Percentiles rank a stretch among this genome's conserved stretches.
Conservation (phyloP, 345 rosid species). For the Syzygium jambos region DNA sequence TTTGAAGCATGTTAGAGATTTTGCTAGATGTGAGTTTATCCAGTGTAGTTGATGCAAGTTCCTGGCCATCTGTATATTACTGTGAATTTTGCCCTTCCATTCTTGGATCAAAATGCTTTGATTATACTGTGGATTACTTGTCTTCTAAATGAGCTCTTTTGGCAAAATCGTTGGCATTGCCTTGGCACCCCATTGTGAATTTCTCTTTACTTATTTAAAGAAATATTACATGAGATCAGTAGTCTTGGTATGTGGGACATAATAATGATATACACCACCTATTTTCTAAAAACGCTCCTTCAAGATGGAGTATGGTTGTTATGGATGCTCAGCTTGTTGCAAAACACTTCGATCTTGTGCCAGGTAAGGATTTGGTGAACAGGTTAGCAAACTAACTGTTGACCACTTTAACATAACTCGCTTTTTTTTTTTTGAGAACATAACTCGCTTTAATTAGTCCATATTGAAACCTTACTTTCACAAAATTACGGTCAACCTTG, state of each 20-base stretch:
- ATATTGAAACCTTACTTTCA: background rate
- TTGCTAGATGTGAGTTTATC: background rate
- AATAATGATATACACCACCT: background rate
- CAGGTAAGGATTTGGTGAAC: background rate
- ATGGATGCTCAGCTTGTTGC: background rate
- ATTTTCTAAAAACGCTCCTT: background rate
- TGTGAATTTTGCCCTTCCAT: background rate
- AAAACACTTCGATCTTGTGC: background rate
- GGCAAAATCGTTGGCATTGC: background rate
- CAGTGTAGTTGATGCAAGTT: background rate
- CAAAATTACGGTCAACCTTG: background rate
- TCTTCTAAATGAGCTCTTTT: background rate
- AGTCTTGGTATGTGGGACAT: background rate
- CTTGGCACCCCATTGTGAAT: background rate
- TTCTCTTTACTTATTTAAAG: background rate
- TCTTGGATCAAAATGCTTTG: background rate
- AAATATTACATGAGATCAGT: background rate
- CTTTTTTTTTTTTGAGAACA: too few relatives aligned
- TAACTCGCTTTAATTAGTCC: background rate
- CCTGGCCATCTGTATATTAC: background rate
- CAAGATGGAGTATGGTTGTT: background rate
- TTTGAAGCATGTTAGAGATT: background rate
- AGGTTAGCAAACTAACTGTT: background rate
- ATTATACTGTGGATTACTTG: background rate
- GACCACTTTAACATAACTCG: background rate